A percentile compares a stretch with the other conserved stretches of the same genome.
phyloP scores from a whole-genome alignment of 805 yeast genomes.

The Schizosaccharomyces cryophilus region DNA sequence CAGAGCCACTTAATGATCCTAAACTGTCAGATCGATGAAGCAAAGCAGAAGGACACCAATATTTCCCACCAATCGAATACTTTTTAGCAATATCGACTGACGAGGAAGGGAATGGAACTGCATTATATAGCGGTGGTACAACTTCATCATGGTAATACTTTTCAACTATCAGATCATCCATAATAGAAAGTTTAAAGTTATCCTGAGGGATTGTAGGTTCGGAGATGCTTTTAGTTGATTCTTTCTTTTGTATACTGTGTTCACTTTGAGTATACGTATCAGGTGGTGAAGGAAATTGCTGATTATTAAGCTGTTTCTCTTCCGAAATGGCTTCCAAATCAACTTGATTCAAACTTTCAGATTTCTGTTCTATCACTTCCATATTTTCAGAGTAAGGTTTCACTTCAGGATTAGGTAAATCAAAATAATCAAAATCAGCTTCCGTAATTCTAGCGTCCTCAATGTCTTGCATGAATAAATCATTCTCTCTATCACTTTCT shows the following conservation, averaged over 20 bases:
- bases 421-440: constrained; percentile 2
- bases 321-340: too few relatives aligned
- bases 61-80: neutral
- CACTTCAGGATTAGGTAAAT: neutral
- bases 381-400: neutral
- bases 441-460: neutral
- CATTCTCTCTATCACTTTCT: neutral
- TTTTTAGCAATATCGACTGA: neutral
- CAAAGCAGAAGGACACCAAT: neutral
- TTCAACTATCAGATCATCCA: too few relatives aligned
- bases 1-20: too few relatives aligned
- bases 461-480: neutral
- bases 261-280: too few relatives aligned
- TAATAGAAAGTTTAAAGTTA: too few relatives aligned
- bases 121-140: neutral
- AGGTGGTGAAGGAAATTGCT: too few relatives aligned
- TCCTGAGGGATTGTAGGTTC: too few relatives aligned
- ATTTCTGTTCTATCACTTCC: neutral
- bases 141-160: too few relatives aligned
- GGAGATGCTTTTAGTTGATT: too few relatives aligned
- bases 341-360: neutral
- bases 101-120: neutral
- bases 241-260: too few relatives aligned
- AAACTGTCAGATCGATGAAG: too few relatives aligned
- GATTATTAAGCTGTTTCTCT: too few relatives aligned